phyloP scores from a whole-genome alignment of 805 yeast species.

The Debaryomyces tyrocola region DNA sequence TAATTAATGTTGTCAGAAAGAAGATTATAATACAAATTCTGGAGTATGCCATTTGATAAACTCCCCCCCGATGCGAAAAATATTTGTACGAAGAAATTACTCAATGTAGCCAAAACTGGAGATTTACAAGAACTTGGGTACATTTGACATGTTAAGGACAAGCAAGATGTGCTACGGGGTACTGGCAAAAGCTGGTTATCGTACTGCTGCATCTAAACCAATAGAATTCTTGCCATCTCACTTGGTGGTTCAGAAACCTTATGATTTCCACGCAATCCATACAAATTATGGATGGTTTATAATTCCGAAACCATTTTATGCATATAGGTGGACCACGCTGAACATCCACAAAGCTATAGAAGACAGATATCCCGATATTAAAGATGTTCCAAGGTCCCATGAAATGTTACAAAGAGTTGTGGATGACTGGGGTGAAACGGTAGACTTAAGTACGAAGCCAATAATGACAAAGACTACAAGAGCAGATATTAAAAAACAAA shows the following conservation, averaged over 20 bases:
- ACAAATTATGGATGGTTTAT: constrained; percentile 23
- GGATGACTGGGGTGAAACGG: constrained; percentile 13
- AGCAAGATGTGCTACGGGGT: background rate
- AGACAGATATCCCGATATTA: constrained; percentile 13
- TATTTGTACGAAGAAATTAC: background rate
- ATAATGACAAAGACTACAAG: constrained; percentile 5
- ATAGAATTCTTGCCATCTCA: constrained; percentile 1
- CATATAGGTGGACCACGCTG: constrained; percentile 17
- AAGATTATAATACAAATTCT: too few relatives aligned
- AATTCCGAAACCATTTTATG: constrained; percentile 14
- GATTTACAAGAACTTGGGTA: background rate
- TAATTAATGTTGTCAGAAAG: too few relatives aligned
- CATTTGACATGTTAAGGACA: background rate
- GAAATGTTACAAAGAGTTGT: constrained; percentile 11
- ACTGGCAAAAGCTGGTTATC: background rate
- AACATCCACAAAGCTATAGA: constrained; percentile 8
- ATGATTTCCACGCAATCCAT: constrained; percentile 10
- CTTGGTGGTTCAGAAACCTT: constrained; percentile 5
- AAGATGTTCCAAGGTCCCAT: background rate
- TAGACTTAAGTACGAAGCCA: constrained; percentile 4
- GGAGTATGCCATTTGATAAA: too few relatives aligned
- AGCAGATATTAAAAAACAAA: constrained; percentile 6
- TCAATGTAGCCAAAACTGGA: background rate
- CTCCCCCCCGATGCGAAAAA: too few relatives aligned
- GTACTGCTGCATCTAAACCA: background rate